Evolutionary conservation across 768 basidiomycete genomes (phyloP).

Genomic region (Infundibulicybe gibba): DNA sequence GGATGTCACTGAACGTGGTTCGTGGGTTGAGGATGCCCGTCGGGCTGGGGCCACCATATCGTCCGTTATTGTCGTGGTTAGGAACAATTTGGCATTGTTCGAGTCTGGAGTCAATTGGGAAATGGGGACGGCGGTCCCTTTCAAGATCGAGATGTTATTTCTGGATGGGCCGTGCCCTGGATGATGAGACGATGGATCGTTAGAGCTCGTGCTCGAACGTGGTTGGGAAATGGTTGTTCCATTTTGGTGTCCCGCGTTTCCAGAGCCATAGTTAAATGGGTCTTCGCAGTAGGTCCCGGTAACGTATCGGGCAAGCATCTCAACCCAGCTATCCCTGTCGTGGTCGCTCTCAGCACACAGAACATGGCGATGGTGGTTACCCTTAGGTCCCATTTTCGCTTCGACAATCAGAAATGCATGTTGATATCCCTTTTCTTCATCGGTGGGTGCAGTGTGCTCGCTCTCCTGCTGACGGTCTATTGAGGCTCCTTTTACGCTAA

Average conservation of each 20-base stretch:
- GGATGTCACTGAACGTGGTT: no score
- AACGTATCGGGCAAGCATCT: constrained; percentile 86
- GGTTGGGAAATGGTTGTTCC: constrained; percentile 42
- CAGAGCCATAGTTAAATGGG: constrained; percentile 35
- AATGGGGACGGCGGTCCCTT: constrained; percentile 50
- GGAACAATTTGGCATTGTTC: constrained; percentile 58
- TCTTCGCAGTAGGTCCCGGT: constrained; percentile 77
- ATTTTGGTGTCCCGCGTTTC: constrained; percentile 19
- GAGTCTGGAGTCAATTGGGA: constrained; percentile 53
- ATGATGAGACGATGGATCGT: constrained; percentile 30
- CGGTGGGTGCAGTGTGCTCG: constrained; percentile 44
- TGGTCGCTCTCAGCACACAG: constrained; percentile 94
- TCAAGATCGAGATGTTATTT: constrained; percentile 55
- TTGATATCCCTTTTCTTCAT: constrained; percentile 91
- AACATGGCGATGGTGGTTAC: constrained; percentile 81
- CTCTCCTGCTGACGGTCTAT: constrained; percentile 91
- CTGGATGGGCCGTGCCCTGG: constrained; percentile 45
- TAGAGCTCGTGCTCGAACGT: constrained; percentile 52
- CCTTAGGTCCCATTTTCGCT: constrained; percentile 67
- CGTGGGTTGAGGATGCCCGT: no score
- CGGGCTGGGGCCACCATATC: no score
- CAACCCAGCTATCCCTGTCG: constrained; percentile 93
- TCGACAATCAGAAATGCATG: constrained; percentile 98
- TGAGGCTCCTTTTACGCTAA: constrained; percentile 84
- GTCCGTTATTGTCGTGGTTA: constrained; percentile 28